Percentiles rank a stretch among this genome's conserved stretches.
Evolutionary conservation across 73 alveolate genomes (phyloP).

Genomic region (Paramecium primaurelia): DNA sequence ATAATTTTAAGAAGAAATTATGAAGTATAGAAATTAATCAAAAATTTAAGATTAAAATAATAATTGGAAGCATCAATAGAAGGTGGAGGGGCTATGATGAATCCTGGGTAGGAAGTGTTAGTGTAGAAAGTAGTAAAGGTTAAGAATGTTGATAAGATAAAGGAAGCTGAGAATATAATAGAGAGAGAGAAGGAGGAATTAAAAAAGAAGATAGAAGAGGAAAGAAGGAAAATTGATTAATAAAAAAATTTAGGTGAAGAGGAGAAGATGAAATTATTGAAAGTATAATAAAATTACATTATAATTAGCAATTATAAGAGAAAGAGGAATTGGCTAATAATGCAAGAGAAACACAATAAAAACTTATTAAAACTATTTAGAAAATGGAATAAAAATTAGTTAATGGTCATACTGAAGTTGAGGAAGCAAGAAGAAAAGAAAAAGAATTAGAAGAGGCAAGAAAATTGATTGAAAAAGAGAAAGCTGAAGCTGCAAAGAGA

Average conservation of each 20-base stretch:
- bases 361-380: constrained; percentile 74
- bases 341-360: constrained; percentile 70
- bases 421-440: constrained; percentile 83
- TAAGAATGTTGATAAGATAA: constrained; percentile 79
- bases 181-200: constrained; percentile 75
- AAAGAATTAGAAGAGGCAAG: constrained; percentile 76
- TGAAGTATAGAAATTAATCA: constrained; percentile 71
- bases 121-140: constrained; percentile 82
- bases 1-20: constrained; percentile 91
- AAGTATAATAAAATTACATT: constrained; percentile 62
- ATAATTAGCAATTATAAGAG: constrained; percentile 69
- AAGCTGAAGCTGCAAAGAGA: constrained; percentile 60
- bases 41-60: constrained; percentile 63
- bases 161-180: constrained; percentile 72
- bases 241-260: constrained; percentile 75
- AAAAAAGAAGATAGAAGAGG: constrained; percentile 60
- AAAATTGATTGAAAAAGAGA: constrained; percentile 68
- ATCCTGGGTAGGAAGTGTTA: constrained; percentile 54
- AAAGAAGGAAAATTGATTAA: constrained; percentile 69
- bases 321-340: constrained; percentile 73
- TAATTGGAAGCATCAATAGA: constrained; percentile 65
- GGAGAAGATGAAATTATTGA: constrained; percentile 72
- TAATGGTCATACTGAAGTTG: constrained; percentile 78
- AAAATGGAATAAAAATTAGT: constrained; percentile 85
- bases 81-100: constrained; percentile 50